Percentiles rank a stretch among this genome's conserved stretches.
Conservation (phyloP, 2,329 filamentous ascomycete genomes). For the Monosporascus ibericus region DNA sequence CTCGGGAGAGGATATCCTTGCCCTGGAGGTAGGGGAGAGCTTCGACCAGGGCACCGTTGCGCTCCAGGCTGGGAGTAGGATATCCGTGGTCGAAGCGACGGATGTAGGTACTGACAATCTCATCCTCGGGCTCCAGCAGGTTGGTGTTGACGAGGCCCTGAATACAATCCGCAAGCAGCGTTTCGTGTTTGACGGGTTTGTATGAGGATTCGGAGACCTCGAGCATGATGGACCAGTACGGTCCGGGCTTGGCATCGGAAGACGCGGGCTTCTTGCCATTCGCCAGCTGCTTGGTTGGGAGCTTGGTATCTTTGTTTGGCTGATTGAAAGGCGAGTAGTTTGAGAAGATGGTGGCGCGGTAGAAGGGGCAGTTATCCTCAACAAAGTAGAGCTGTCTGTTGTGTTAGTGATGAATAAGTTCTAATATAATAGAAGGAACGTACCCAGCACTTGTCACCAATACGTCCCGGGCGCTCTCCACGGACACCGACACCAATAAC, state of each 20-base stretch:
- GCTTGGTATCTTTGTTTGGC: slow-evolving; percentile 73
- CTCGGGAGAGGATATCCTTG: slow-evolving; percentile 88
- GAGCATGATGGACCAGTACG: slow-evolving; percentile 99
- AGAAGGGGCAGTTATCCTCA: slow-evolving; percentile 97
- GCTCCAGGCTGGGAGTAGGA: slow-evolving; percentile 89
- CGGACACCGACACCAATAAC: slow-evolving; percentile 95
- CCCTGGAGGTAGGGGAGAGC: slow-evolving; percentile 88
- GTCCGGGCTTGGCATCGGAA: slow-evolving; percentile 71
- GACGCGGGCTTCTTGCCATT: slow-evolving; percentile 76
- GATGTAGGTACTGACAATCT: slow-evolving; percentile 98
- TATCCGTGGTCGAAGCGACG: slow-evolving; percentile 97
- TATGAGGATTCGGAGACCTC: slow-evolving; percentile 93
- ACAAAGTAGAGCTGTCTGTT: slow-evolving; percentile 83
- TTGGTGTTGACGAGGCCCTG: slow-evolving; percentile 96
- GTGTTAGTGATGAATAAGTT: slow-evolving; percentile 6
- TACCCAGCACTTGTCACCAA: slow-evolving; percentile 99
- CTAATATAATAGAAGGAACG: background rate
- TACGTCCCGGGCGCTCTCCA: slow-evolving; percentile 84
- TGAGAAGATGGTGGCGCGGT: slow-evolving; percentile 99
- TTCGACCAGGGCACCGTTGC: slow-evolving; percentile 88
- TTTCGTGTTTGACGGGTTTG: slow-evolving; percentile 88
- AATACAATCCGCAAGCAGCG: slow-evolving; percentile 83
- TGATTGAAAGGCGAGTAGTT: slow-evolving; percentile 99
- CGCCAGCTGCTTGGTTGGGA: slow-evolving; percentile 79
- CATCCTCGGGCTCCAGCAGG: slow-evolving; percentile 84